These are phyloP conservation scores for Hibiscus syriacus DNA, from an alignment of 345 rosid genomes.

Conservation along the genomic window DNA sequence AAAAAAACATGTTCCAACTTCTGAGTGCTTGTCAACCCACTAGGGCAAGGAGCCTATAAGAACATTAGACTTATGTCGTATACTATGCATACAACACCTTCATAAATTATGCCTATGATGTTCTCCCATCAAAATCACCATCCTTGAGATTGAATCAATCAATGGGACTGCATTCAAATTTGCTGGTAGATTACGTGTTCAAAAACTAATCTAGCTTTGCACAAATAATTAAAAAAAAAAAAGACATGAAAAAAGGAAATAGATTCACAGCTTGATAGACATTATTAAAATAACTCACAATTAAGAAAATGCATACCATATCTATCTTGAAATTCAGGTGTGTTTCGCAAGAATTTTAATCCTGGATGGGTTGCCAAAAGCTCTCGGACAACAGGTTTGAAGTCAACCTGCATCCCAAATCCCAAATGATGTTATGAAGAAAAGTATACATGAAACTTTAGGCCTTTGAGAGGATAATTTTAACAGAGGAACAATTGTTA, in stretches of 20 bases:
- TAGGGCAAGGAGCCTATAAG: not conserved
- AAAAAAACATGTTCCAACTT: too few relatives aligned
- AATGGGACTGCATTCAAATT: not conserved
- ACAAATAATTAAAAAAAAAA: not conserved
- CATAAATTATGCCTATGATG: not conserved
- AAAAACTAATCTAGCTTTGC: not conserved
- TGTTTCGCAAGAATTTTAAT: constrained; percentile 62
- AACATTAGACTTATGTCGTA: not conserved
- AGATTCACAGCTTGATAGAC: not conserved
- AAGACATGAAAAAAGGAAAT: not conserved
- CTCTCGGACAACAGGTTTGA: constrained; percentile 75
- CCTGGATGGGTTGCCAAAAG: constrained; percentile 81
- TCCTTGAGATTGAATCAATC: not conserved
- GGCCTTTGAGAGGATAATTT: not conserved
- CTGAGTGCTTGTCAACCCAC: not conserved
- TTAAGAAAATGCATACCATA: constrained; percentile 40
- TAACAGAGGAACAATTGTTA: not conserved
- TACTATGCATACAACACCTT: not conserved
- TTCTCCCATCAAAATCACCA: not conserved
- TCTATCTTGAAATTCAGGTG: constrained; percentile 89
- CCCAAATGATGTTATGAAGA: not conserved
- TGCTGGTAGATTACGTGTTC: not conserved
- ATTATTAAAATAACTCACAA: not conserved
- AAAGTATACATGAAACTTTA: not conserved
- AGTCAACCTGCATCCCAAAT: constrained; percentile 59